Percentiles rank a stretch among this genome's conserved stretches.
These are phyloP conservation scores for Talaromyces thailandensis DNA, from an alignment of 495 filamentous ascomycete genomes.

Conservation along the genomic window DNA sequence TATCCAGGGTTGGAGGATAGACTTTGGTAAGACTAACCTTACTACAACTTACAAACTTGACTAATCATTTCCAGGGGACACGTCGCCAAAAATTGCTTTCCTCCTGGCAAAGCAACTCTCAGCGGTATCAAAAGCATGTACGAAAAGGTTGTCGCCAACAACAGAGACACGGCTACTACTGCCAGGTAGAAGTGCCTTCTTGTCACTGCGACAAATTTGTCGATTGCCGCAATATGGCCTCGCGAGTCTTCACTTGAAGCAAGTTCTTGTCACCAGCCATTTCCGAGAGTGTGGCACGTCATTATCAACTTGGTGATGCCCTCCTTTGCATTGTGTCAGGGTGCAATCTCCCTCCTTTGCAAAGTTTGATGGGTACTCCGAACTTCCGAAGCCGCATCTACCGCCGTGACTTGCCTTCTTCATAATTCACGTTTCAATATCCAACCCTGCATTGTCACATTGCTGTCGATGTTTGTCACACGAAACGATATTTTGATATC, in stretches of 20 bases:
- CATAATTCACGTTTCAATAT: neutral
- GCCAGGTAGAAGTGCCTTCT: neutral
- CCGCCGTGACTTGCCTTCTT: neutral
- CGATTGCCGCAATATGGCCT: neutral
- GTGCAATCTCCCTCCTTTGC: neutral
- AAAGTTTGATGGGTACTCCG: neutral
- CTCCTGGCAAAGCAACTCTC: constrained; percentile 10
- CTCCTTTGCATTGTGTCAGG: neutral
- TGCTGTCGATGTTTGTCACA: neutral
- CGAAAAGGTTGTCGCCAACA: constrained; percentile 17
- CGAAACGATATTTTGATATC: neutral
- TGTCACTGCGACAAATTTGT: neutral
- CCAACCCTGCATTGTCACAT: neutral
- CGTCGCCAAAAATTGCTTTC: constrained; percentile 40
- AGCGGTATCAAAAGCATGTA: constrained; percentile 33
- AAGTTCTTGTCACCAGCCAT: neutral
- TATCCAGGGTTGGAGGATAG: constrained; percentile 30
- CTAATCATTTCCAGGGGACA: constrained; percentile 27
- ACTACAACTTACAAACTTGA: constrained; percentile 2
- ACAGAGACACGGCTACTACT: constrained; percentile 3
- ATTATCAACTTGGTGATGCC: neutral
- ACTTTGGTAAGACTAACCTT: constrained; percentile 32
- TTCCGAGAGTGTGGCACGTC: neutral
- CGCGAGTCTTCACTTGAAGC: neutral
- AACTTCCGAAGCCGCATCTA: neutral